Evolutionary conservation across 2,329 filamentous ascomycete species (phyloP).

Genomic region (Alternaria sp.): DNA sequence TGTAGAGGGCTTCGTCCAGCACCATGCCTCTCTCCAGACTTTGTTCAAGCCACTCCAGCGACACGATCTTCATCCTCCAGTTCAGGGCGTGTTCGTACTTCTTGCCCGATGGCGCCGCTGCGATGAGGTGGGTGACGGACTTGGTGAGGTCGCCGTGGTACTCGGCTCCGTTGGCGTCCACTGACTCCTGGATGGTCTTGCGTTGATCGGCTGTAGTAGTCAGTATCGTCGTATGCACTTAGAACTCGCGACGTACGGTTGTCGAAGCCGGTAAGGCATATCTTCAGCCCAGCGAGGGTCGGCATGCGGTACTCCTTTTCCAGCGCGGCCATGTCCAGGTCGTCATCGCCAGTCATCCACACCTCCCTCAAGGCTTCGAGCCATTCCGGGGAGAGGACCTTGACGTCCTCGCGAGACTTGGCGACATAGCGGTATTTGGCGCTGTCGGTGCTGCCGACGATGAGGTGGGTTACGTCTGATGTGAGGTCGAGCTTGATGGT

Average conservation of each 20-base stretch:
- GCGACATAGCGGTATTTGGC: conserved; percentile 96
- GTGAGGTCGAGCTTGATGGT: conserved; percentile 89
- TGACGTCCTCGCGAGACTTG: conserved; percentile 83
- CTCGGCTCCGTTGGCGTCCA: conserved; percentile 74
- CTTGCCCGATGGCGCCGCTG: conserved; percentile 76
- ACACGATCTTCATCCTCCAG: conserved; percentile 82
- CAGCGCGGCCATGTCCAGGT: conserved; percentile 73
- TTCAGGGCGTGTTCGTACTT: conserved; percentile 88
- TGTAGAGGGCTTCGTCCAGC: conserved; percentile 83
- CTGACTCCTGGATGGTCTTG: conserved; percentile 70
- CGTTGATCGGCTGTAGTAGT: conserved; percentile 65
- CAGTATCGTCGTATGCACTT: conserved; percentile 19
- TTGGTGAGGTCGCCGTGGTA: conserved; percentile 90
- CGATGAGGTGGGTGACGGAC: conserved; percentile 85
- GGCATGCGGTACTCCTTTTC: conserved; percentile 71
- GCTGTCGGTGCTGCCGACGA: conserved; percentile 88
- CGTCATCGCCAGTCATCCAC: conserved; percentile 80
- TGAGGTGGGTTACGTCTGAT: conserved; percentile 92
- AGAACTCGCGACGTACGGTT: conserved; percentile 57
- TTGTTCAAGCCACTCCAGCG: conserved; percentile 83
- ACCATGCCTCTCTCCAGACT: conserved; percentile 87
- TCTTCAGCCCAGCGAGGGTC: conserved; percentile 66
- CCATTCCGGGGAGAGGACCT: conserved; percentile 82
- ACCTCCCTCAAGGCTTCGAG: conserved; percentile 77
- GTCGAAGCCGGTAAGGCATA: conserved; percentile 74